A percentile compares a stretch with the other conserved stretches of the same genome.
Evolutionary conservation across 176 grass and related monocot species (phyloP).

Genomic region (Canna indica): DNA sequence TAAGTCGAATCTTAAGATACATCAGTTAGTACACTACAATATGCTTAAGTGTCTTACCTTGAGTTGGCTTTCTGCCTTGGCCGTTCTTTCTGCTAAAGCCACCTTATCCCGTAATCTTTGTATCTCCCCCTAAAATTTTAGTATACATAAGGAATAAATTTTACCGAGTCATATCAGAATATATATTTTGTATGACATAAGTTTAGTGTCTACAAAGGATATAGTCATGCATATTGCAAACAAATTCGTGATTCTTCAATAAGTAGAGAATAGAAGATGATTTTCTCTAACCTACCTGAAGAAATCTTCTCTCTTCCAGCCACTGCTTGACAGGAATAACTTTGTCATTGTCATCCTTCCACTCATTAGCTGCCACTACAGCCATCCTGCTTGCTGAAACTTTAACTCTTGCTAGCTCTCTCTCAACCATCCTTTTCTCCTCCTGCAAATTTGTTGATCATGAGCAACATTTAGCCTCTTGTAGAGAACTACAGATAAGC

Average conservation of each 20-base stretch:
- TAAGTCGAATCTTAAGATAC: slow-evolving; percentile 6
- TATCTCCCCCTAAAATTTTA: slow-evolving; percentile 57
- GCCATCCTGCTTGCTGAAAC: slow-evolving; percentile 69
- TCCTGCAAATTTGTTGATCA: slow-evolving; percentile 36
- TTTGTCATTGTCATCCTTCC: slow-evolving; percentile 67
- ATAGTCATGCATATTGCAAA: not conserved
- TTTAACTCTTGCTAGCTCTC: slow-evolving; percentile 65
- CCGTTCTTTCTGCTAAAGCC: slow-evolving; percentile 58
- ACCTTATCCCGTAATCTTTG: slow-evolving; percentile 60
- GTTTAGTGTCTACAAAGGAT: not conserved
- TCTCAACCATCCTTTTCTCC: slow-evolving; percentile 81
- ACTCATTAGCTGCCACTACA: slow-evolving; percentile 50
- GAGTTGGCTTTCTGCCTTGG: slow-evolving; percentile 59
- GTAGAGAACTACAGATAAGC: not conserved
- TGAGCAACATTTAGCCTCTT: not conserved
- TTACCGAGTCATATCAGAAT: not conserved
- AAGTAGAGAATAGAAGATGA: not conserved
- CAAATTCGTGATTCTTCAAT: not conserved
- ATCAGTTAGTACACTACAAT: not conserved
- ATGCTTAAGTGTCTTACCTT: no score
- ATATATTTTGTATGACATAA: not conserved
- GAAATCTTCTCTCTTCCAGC: slow-evolving; percentile 72
- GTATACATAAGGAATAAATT: not conserved
- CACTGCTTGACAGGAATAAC: slow-evolving; percentile 77
- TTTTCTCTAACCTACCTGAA: slow-evolving; percentile 40